A percentile compares a stretch with the other conserved stretches of the same genome.
phyloP scores from a whole-genome alignment of 176 grass and related monocot genomes.

The Oryza glumipatula region DNA sequence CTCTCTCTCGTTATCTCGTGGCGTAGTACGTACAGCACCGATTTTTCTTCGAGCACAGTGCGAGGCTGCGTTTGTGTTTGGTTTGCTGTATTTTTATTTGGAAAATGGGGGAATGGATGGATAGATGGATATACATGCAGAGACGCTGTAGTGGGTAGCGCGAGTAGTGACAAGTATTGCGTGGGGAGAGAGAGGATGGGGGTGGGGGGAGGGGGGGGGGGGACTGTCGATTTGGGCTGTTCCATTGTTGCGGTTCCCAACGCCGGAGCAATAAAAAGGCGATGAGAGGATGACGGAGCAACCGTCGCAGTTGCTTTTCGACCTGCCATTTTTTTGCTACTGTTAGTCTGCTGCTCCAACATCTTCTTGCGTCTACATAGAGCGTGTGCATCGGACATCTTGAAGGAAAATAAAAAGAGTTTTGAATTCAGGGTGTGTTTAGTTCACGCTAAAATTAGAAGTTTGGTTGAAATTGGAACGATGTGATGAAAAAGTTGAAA shows the following conservation, averaged over 20 bases:
- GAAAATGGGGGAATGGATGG: constrained; percentile 13
- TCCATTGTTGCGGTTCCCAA: constrained; percentile 44
- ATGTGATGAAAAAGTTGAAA: too few relatives aligned
- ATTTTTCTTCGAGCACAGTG: constrained; percentile 21
- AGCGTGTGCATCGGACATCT: too few relatives aligned
- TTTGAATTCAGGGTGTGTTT: too few relatives aligned
- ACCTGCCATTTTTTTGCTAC: too few relatives aligned
- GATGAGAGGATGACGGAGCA: constrained; percentile 12
- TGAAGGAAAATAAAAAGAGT: too few relatives aligned
- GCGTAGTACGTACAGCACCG: neutral
- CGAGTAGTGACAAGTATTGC: constrained; percentile 21
- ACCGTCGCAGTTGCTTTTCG: neutral
- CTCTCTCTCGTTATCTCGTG: too few relatives aligned
- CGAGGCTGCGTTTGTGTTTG: constrained; percentile 7
- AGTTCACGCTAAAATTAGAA: too few relatives aligned
- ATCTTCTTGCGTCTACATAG: neutral
- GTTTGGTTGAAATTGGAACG: too few relatives aligned
- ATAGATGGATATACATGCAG: constrained; percentile 22
- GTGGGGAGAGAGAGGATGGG: neutral
- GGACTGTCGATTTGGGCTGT: constrained; percentile 25
- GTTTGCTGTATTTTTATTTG: neutral
- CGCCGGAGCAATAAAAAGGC: constrained; percentile 3
- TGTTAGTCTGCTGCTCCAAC: too few relatives aligned
- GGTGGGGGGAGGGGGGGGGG: too few relatives aligned
- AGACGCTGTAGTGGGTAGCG: constrained; percentile 8